Base-by-base conservation (phyloP, 2,329 filamentous ascomycete genomes). In the Hymenoscyphus albidus region DNA sequence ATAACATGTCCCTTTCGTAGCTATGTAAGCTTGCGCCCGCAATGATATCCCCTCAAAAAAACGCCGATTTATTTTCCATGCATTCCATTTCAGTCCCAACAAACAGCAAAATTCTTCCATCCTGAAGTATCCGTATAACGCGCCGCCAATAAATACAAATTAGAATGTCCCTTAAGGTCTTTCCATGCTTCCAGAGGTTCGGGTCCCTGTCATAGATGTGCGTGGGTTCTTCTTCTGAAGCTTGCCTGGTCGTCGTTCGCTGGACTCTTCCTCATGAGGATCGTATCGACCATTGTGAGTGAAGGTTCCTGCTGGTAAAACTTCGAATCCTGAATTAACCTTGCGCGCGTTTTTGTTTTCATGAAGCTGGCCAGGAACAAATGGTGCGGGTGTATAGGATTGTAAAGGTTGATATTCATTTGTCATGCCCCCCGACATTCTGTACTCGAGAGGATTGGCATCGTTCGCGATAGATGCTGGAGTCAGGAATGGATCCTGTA, bases 231-330 rank as follows among this genome's bases (percentile, higher is more conserved):
- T 80, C 74, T 80, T 81, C 65, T 80, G 78, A 2, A 80, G 74
- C 65, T 76, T 77, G 5, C 77, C 76, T 55, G 76, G 73, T 64
- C 76, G 76, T 70, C 74, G 70, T 7, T 72, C 69, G 16, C 64
- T 66, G 5, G 64, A 54, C 2, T 69, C 65, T 9, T 69, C 62
- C 31, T 71, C 66, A 9, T 35, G 14, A 14, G 42, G 57, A 35
- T 40, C 65, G 67, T 42, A 65, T n/a, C 64, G 61, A 16, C 64
- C 67, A 9, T 59, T 51, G 5, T 65, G 64, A 48, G 65, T 68
- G n/a, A 78, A 61, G 13, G 77, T 79, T 12, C 78, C 78, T 6
- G 77, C 77, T 13, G 77, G 77, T 10, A 79, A 66, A 10, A 80
- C 69, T 64, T 79, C 76, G 51, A 79, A 79, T 0, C 74, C 76